Evolutionary conservation across 805 yeast genomes (phyloP).

Genomic region (Deakozyma indianensis): DNA sequence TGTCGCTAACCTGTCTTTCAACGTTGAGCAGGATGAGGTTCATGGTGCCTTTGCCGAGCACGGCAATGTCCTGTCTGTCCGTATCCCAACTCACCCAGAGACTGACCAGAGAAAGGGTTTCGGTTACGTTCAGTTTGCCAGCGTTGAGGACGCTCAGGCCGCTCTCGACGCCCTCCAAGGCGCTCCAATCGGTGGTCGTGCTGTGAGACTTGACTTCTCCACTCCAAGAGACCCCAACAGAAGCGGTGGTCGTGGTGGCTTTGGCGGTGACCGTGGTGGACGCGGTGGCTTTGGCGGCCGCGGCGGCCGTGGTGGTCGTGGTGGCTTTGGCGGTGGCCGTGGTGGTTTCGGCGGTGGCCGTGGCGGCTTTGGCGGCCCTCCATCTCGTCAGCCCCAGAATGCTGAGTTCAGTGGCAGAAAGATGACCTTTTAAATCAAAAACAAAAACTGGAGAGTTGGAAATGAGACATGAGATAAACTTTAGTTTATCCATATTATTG

Average conservation of each 20-base stretch:
- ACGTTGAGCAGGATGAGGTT: conserved; percentile 67
- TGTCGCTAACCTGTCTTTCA: conserved; percentile 91
- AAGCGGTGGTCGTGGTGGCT: conserved; percentile 25
- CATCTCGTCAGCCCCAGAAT: conserved; percentile 47
- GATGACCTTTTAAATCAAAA: conserved; percentile 18
- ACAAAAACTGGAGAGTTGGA: neutral
- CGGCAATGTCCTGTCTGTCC: conserved; percentile 76
- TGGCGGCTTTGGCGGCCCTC: conserved; percentile 25
- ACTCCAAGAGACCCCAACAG: conserved; percentile 62
- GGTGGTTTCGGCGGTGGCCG: conserved; percentile 23
- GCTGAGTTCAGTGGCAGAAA: conserved; percentile 63
- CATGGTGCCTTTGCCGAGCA: conserved; percentile 57
- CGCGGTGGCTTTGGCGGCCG: conserved; percentile 19
- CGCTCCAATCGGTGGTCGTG: conserved; percentile 76
- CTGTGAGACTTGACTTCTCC: conserved; percentile 89
- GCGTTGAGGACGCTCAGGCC: conserved; percentile 77
- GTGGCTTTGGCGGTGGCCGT: conserved; percentile 24
- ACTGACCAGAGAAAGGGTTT: conserved; percentile 98
- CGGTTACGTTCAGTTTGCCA: conserved; percentile 88
- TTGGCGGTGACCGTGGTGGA: conserved; percentile 20
- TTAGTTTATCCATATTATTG: neutral
- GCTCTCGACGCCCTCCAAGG: conserved; percentile 85
- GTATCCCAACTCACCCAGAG: conserved; percentile 97
- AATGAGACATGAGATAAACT: neutral
- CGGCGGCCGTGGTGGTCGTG: conserved; percentile 24